Conservation (phyloP, 345 rosid species). For the Euphorbia pulcherrima region DNA sequence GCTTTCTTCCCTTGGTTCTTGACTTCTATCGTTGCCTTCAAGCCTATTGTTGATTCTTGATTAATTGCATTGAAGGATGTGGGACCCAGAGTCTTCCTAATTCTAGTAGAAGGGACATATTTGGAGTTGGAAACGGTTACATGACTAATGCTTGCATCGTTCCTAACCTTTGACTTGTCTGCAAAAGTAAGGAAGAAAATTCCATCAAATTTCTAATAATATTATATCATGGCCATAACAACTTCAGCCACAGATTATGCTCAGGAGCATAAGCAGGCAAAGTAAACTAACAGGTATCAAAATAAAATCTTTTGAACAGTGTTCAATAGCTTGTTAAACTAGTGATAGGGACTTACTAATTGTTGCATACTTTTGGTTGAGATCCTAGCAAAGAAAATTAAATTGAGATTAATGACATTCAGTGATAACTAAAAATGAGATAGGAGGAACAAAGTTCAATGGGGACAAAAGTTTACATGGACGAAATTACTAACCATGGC, state of each 20-base stretch:
- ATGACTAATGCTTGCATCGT: constrained; percentile 22
- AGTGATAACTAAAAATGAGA: neutral
- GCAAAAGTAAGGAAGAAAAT: constrained; percentile 19
- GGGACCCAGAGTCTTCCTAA: constrained; percentile 36
- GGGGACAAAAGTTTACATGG: constrained; percentile 1
- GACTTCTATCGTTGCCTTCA: constrained; percentile 36
- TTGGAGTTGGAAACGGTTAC: constrained; percentile 27
- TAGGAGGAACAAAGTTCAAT: neutral
- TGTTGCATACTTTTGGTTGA: constrained; percentile 61
- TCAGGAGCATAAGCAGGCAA: neutral
- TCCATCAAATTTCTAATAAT: constrained; percentile 23
- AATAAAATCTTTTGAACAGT: neutral
- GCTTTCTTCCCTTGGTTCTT: constrained; percentile 48
- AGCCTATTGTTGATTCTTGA: constrained; percentile 36
- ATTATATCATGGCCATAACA: neutral
- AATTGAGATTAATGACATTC: constrained; percentile 13
- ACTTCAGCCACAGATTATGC: neutral
- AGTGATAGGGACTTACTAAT: constrained; percentile 41
- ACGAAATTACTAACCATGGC: constrained; percentile 63
- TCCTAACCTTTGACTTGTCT: constrained; percentile 56
- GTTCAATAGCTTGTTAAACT: neutral
- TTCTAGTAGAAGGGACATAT: constrained; percentile 34
- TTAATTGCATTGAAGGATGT: constrained; percentile 34
- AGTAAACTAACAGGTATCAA: neutral
- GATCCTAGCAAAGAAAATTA: constrained; percentile 50